Conservation (phyloP, 345 rosid genomes). For the Salix exigua region DNA sequence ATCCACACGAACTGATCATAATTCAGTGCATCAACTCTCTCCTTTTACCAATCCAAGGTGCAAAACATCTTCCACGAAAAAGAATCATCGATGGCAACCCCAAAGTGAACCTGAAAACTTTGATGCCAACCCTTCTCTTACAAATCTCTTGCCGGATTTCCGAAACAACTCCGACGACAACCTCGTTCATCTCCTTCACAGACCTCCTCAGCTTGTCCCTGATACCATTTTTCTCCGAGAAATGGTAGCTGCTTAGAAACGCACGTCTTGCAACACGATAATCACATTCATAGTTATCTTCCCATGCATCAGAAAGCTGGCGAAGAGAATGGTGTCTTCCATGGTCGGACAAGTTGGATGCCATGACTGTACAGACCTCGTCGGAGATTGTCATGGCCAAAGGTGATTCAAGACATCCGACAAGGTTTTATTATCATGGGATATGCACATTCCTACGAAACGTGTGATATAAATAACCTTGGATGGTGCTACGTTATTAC, state of each 20-base stretch:
- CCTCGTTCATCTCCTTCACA: constrained; percentile 24
- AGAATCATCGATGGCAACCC: constrained; percentile 20
- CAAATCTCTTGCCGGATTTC: constrained; percentile 18
- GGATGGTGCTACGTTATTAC: neutral
- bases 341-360: constrained; percentile 6
- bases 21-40: constrained; percentile 6
- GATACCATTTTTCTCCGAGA: constrained; percentile 15
- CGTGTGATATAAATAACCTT: neutral
- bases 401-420: too few species aligned
- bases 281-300: constrained; percentile 17
- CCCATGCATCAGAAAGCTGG: constrained; percentile 6
- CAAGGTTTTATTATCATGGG: neutral
- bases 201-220: constrained; percentile 32
- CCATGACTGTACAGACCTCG: constrained; percentile 15
- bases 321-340: neutral
- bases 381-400: constrained; percentile 20
- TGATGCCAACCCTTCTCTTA: constrained; percentile 25
- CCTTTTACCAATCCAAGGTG: constrained; percentile 31
- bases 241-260: constrained; percentile 44
- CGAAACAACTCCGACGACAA: constrained; percentile 5
- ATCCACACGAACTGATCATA: neutral
- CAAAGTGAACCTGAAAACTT: constrained; percentile 28
- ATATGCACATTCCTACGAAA: neutral
- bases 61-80: constrained; percentile 29
- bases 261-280: constrained; percentile 38